Base-by-base conservation (phyloP, 2,329 filamentous ascomycete genomes). In the Aspergillus spinulosporus region DNA sequence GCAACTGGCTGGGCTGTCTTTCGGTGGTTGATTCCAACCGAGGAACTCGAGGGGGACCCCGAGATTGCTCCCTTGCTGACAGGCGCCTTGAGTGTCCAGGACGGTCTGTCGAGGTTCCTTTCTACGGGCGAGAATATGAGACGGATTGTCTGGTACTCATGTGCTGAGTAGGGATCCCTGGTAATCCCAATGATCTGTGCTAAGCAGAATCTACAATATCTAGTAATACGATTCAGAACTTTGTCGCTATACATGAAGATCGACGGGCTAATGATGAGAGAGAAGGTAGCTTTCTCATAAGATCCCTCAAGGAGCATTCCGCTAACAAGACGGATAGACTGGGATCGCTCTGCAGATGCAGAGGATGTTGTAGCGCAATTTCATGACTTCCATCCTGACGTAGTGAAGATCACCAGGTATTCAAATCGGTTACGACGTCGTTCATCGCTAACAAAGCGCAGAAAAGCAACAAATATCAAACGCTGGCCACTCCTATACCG, bases 121-220 rank as follows among this genome's bases (percentile, higher is more conserved):
- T 50, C 64, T 11, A 63, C 34, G 3, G 42, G 54, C 3, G 67
- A 67, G 54, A 46, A 5, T 8, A 48, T 39, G 37, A 60, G 26
- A 48, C 58, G 12, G 60, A 54, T 70, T 46, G 60, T 70, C 26
- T 71, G 69, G 68, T 72, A 69, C 54, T 54, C 59, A 4, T 72
- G 68, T 59, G 63, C 62, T 12, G 57, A 61, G 69, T 70, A 59
- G 26, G 58, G 21, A 21, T 21, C n/a, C 5, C 40, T 51, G 3
- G 40, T 29, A 3, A 6, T 14, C 0, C 6, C 7, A 5, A n/a
- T 1, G 9, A n/a, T 5, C 21, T 2, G 26, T 2, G 26, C 26
- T 56, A 28, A 54, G 5, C 1, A 37, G 31, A 11, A 6, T 37
- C 4, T n/a, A 37, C 34, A 4, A 37, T 12, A 0, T 7, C 12